A percentile compares a stretch with the other conserved stretches of the same genome.
Evolutionary conservation across 1,284 basidiomycete species (phyloP).

Genomic region (Singerocomus rubriflavus): DNA sequence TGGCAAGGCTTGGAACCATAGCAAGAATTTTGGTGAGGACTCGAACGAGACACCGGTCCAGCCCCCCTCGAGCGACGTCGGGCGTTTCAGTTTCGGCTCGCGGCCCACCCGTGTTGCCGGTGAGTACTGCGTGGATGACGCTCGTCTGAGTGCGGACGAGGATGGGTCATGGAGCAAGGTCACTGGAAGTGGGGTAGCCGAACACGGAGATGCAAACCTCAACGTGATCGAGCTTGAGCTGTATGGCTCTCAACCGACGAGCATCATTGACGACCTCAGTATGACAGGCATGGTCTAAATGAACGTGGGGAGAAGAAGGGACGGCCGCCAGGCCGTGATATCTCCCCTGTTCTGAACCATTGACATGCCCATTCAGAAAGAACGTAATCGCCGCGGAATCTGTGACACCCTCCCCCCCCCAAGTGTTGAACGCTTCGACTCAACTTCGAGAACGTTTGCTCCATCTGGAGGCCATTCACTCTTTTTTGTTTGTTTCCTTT

Average conservation of each 20-base stretch:
- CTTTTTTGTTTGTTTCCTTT: background rate
- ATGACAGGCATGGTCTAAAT: background rate
- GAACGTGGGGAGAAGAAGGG: background rate
- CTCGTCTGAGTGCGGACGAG: background rate
- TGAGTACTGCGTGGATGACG: background rate
- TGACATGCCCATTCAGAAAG: background rate
- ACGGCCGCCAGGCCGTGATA: background rate
- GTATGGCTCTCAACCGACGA: constrained; percentile 3
- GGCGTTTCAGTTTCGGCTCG: constrained; percentile 9
- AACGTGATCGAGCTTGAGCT: constrained; percentile 16
- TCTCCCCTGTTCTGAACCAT: background rate
- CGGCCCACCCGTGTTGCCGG: constrained; percentile 1
- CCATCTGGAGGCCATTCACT: constrained; percentile 3
- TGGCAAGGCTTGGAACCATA: constrained; percentile 19
- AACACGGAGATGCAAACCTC: background rate
- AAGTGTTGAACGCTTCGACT: too few relatives aligned
- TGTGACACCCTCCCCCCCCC: too few relatives aligned
- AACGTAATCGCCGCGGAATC: background rate
- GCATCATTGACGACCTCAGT: background rate
- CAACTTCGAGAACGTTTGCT: background rate
- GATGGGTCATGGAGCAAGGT: constrained; percentile 17
- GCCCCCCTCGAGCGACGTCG: background rate
- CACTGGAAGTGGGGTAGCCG: background rate
- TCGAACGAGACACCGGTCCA: background rate
- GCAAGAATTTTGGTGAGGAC: background rate